Base-by-base conservation (phyloP, 768 basidiomycete species). In the Suillus brevipes region DNA sequence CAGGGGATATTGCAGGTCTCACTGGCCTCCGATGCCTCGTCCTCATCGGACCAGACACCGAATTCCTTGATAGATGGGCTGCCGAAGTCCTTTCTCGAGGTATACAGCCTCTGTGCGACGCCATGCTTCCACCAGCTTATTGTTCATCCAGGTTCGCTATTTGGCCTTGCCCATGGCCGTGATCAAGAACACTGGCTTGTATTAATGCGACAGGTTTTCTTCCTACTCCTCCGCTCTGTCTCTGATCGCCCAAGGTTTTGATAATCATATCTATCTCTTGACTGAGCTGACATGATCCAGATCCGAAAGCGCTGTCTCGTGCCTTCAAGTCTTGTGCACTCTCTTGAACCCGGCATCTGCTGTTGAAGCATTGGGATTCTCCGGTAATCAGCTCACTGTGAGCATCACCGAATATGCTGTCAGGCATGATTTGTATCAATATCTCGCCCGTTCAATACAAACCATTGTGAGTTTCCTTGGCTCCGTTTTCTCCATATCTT, bases 21-120 rank as follows among this genome's bases (percentile, higher is more conserved):
- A 83, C 79, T 9, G 89, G 85, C 13, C 74, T 92, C 69, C 77
- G 92, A 63, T 88, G 85, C 74, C 79, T 91, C 25, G 85, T 89
- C 23, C 80, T 92, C 28, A 79, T 90, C 59, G 87, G 87, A 14
- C 74, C 71, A 20, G 77, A 78, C 60, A 71, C 75, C 38, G 67
- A 73, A 20, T 72, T 73, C 43, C 72, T 81, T n/a, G 34, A 43
- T 16, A 8, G 69, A 38, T 81, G 81, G 80, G 78, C 79, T 10
- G 42, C 31, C 8, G 66, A 56, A 34, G 66, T 72, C 14, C 34
- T 31, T 16, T 20, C 40, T 53, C 18, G 40, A 38, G 52, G 43
- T 66, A 16, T 23, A 36, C 37, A 4, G 20, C 25, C 42, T 16
- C 38, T 38, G 38, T 25, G 20, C 18, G 14, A n/a, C 13, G 13